Base-by-base conservation (phyloP, 2,329 filamentous ascomycete species). In the Dactylonectria estremocensis region DNA sequence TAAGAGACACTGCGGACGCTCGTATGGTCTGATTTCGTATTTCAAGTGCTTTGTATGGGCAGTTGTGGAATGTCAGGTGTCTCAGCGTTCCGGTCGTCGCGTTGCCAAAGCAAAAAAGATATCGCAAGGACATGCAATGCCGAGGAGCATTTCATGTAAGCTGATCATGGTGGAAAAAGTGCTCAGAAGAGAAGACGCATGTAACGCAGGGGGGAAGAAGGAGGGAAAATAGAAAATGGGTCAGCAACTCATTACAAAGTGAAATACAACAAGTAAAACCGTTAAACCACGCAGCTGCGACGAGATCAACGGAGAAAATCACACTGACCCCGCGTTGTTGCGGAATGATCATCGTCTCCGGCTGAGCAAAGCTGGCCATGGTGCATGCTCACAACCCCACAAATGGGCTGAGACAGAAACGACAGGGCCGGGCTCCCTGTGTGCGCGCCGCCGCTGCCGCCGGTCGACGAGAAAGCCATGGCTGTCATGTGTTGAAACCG, bases 381-480 rank as follows among this genome's bases (percentile, higher is more conserved):
- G 50, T 35, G 54, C 28, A 45, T 67, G 52, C 16, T 33, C 16
- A 59, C 50, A 63, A 69, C 67, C 61, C 69, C 64, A 63, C 64
- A 66, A 59, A 69, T 57, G 62, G 55, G 45, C 59, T 40, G 24
- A 65, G 50, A 50, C 52, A 45, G 33, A 40, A n/a, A 56, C 53
- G 66, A 63, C 40, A 71, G 55, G 64, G 53, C 33, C 33, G 48
- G 24, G 2, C 45, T 33, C 46, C 37, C 46, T 57, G 7, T 28
- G 24, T 28, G 24, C 24, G 35, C 53, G 53, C 69, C 50, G 45
- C 61, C n/a, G 54, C 20, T 67, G 37, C 40, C 48, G 66, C 45
- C 31, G 46, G 37, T 43, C 11, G 9, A 18, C 31, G 57, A 52
- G 52, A 28, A 64, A 64, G 31, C 8, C 14, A 31, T 63, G 20